Percentiles rank a stretch among this genome's conserved stretches.
Evolutionary conservation across 2,329 filamentous ascomycete genomes (phyloP).

Genomic region (Fusarium zealandicum): DNA sequence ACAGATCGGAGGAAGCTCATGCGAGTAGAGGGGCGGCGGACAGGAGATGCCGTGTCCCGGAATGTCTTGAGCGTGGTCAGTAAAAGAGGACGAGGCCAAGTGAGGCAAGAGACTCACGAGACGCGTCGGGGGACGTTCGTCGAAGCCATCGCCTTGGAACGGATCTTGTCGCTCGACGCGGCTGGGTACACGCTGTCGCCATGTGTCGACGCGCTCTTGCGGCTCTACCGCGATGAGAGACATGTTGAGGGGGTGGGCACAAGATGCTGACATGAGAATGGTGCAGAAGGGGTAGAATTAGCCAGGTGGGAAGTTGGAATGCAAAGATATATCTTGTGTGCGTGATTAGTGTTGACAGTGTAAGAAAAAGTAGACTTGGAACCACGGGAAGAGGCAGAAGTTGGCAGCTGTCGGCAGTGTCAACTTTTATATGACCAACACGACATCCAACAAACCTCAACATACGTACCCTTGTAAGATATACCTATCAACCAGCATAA

Average conservation of each 20-base stretch:
- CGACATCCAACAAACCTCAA: not conserved
- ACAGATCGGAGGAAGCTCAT: constrained; percentile 41
- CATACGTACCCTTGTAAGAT: not conserved
- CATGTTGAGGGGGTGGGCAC: constrained; percentile 1
- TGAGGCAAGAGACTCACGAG: constrained; percentile 32
- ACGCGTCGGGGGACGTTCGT: constrained; percentile 42
- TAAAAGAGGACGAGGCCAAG: accelerated
- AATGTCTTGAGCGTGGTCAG: constrained; percentile 33
- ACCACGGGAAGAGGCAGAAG: not conserved
- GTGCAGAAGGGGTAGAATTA: not conserved
- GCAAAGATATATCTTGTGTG: too few relatives aligned
- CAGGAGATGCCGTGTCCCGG: constrained; percentile 27
- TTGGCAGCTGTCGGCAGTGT: constrained; percentile 23
- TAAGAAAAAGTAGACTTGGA: too few relatives aligned
- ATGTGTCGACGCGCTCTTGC: constrained; percentile 42
- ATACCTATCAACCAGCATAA: not conserved
- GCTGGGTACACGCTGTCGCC: constrained; percentile 48
- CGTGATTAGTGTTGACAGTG: not conserved
- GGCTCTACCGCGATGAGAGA: constrained; percentile 12
- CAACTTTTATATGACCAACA: not conserved
- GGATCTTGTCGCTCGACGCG: constrained; percentile 47
- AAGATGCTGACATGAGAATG: not conserved
- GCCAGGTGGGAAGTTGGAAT: not conserved
- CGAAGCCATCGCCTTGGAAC: constrained; percentile 47
- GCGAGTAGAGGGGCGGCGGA: constrained; percentile 37